phyloP scores from a whole-genome alignment of 2,329 filamentous ascomycete species.

The Gnomoniopsis smithogilvyi region DNA sequence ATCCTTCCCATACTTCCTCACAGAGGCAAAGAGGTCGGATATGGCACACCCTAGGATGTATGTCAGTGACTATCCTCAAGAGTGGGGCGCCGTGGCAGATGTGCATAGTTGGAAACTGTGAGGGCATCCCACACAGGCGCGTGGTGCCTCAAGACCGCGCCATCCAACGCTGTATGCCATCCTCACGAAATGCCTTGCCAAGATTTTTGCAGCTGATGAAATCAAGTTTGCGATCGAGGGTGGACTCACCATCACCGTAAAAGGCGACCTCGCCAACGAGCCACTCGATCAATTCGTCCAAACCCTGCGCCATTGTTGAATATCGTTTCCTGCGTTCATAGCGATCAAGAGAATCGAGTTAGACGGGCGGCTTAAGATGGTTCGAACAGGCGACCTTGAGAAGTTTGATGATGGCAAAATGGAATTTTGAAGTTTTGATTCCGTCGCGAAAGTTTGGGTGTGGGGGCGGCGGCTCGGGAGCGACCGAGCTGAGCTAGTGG shows the following conservation, averaged over 20 bases:
- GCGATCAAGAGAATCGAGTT: conserved; percentile 21
- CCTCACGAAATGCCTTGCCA: background rate
- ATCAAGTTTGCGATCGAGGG: background rate
- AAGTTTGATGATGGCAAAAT: conserved; percentile 11
- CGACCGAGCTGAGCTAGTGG: background rate
- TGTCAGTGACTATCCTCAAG: conserved; percentile 5
- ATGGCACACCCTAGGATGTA: conserved; percentile 17
- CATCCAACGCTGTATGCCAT: background rate
- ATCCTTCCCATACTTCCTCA: conserved; percentile 18
- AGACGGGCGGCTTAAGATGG: conserved; percentile 18
- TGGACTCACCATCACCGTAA: conserved; percentile 39
- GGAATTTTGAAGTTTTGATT: conserved; percentile 4
- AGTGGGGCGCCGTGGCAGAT: background rate
- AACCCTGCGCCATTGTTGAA: conserved; percentile 34
- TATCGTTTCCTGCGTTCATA: conserved; percentile 18
- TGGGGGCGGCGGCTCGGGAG: background rate
- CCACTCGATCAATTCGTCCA: conserved; percentile 43
- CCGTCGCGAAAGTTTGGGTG: conserved; percentile 2
- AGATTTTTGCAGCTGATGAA: background rate
- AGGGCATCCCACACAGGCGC: background rate
- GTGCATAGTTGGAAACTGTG: background rate
- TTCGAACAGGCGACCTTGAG: conserved; percentile 18
- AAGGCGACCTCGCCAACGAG: conserved; percentile 42
- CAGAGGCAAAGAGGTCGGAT: conserved; percentile 21
- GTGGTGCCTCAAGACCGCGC: background rate